Evolutionary conservation across 129 eudicot genomes (phyloP).

Genomic region (Arctium minus): DNA sequence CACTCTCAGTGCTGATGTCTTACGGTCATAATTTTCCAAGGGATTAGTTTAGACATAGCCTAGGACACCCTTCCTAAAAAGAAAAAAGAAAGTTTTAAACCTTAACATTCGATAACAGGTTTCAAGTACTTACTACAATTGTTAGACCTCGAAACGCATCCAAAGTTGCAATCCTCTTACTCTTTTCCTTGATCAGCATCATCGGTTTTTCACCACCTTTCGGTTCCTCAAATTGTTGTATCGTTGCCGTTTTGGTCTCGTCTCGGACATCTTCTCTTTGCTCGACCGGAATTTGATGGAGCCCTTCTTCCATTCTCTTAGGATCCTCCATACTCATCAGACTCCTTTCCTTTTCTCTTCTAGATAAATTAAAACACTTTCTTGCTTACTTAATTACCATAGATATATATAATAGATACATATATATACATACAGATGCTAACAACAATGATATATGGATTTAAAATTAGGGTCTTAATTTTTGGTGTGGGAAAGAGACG

Average conservation of each 20-base stretch:
- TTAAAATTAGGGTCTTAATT: neutral
- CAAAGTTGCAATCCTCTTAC: slow-evolving; percentile 64
- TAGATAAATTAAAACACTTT: neutral
- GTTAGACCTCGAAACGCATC: slow-evolving; percentile 77
- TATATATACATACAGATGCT: neutral
- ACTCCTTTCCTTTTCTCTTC: slow-evolving; percentile 7
- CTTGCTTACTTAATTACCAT: neutral
- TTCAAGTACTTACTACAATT: slow-evolving; percentile 46
- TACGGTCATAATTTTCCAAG: too few relatives aligned
- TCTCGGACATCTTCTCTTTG: neutral
- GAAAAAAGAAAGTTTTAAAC: neutral
- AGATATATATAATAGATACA: neutral
- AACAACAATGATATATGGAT: neutral
- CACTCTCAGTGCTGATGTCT: too few relatives aligned
- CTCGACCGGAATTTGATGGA: neutral
- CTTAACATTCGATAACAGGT: neutral
- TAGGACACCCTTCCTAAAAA: too few relatives aligned
- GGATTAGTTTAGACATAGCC: too few relatives aligned
- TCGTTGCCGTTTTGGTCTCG: neutral
- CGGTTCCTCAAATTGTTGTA: neutral
- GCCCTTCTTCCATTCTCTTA: slow-evolving; percentile 46
- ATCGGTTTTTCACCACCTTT: slow-evolving; percentile 21
- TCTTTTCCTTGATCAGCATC: slow-evolving; percentile 27
- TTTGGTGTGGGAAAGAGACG: neutral
- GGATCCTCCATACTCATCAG: slow-evolving; percentile 32